These are phyloP conservation scores for Paramecium pentaurelia DNA, from an alignment of 73 alveolate species.

Conservation along the genomic window DNA sequence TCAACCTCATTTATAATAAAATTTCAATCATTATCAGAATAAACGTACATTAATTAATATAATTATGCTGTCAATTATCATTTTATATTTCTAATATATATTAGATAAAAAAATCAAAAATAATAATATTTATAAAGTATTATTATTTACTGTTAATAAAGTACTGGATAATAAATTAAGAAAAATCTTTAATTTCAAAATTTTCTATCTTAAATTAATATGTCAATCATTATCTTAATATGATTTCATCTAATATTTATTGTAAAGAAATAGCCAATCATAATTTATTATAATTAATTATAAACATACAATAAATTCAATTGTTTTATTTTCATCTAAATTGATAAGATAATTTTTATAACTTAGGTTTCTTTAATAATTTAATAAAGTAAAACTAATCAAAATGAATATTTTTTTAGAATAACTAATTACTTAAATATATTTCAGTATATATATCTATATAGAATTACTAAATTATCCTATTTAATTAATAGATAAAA, in stretches of 20 bases:
- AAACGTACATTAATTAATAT: background rate
- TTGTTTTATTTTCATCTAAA: too few relatives aligned
- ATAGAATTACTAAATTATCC: too few relatives aligned
- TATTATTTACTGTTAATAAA: background rate
- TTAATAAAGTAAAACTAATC: too few relatives aligned
- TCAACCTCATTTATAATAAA: background rate
- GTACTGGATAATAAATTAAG: background rate
- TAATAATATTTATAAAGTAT: background rate
- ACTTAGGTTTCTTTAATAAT: background rate
- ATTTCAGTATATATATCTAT: too few relatives aligned
- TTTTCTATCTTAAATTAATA: background rate
- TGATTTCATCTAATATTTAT: too few relatives aligned
- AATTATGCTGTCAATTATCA: background rate
- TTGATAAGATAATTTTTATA: too few relatives aligned
- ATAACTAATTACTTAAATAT: too few relatives aligned
- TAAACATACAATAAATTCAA: too few relatives aligned
- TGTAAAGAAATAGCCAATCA: too few relatives aligned
- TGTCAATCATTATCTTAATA: too few relatives aligned
- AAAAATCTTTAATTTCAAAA: background rate
- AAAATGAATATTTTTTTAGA: too few relatives aligned
- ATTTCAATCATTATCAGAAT: background rate
- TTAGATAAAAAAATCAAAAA: background rate
- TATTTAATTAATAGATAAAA: background rate
- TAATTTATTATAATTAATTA: too few relatives aligned
- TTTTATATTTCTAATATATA: background rate